Base-by-base conservation (phyloP, 768 basidiomycete genomes). In the Boletus fagicola region DNA sequence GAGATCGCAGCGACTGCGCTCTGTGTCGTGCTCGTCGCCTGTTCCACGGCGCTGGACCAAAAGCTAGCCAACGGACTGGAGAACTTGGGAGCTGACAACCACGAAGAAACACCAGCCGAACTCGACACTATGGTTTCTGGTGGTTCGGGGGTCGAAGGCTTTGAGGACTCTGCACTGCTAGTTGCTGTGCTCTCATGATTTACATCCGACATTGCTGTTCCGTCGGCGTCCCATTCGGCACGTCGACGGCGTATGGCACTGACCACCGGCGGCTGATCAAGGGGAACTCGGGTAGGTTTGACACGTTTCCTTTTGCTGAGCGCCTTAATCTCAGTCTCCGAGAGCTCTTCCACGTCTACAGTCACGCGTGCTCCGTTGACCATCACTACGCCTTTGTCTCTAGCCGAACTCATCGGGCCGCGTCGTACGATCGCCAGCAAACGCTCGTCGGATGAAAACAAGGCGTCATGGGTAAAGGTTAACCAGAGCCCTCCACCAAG, bases 401-500 rank as follows among this genome's bases (percentile, higher is more conserved):
- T 87, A 54, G 82, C 81, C 22, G 72, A 72, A 24, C 75, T 74
- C 44, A 75, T 70, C 0, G 87, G 84, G 1, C 87, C 90, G 28
- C 86, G 80, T 20, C 91, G 82, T 9, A 96, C 85, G 57, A 94
- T 85, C 13, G 81, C 81, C 48, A 86, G 74, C 0, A 95, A 75
- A 48, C 87, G 82, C 53, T 95, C 94, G 40, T 91, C 86, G 22
- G 86, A 84, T 7, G 88, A 80, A 61, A 86, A 83, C n/a, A 87
- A 71, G 2, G 85, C 83, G 60, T 96, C 91, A 64, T 98, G 95
- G 5, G 85, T 88, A 64, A 98, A 78, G 0, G 93, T 94, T 28
- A 99, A 72, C 97, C 97, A 99, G 20, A 97, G 73, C 0, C 97
- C 97, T 16, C 96, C 95, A 3, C 96, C 96, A 35, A 88, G 86